These are phyloP conservation scores for Teunomyces cretensis DNA, from an alignment of 805 yeast genomes.

Conservation along the genomic window DNA sequence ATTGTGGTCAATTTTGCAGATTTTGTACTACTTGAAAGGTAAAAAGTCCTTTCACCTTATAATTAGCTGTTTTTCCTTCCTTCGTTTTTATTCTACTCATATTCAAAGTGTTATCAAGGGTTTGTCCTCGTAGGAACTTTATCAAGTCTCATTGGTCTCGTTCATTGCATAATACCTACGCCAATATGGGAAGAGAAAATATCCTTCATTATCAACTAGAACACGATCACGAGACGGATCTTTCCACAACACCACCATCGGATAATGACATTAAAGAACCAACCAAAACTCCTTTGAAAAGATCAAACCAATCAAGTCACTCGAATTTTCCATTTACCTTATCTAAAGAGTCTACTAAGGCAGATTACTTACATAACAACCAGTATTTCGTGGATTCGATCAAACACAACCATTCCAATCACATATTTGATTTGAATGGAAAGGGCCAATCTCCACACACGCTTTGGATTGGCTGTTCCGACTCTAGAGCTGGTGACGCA, in stretches of 20 bases:
- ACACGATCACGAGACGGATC: slow-evolving; percentile 39
- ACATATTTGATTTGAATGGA: slow-evolving; percentile 62
- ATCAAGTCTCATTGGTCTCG: slow-evolving; percentile 2
- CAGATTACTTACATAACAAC: slow-evolving; percentile 51
- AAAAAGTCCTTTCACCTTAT: background rate
- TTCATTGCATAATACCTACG: slow-evolving; percentile 1
- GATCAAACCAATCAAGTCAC: slow-evolving; percentile 1
- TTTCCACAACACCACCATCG: slow-evolving; percentile 9
- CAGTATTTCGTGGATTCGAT: slow-evolving; percentile 46
- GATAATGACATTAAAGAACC: background rate
- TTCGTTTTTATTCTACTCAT: background rate
- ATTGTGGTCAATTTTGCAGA: background rate
- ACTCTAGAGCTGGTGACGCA: slow-evolving; percentile 82
- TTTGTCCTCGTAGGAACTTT: background rate
- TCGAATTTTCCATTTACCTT: slow-evolving; percentile 46
- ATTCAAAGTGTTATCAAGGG: slow-evolving; percentile 4
- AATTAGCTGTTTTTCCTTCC: background rate
- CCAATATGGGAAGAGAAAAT: slow-evolving; percentile 41
- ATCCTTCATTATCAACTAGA: slow-evolving; percentile 40
- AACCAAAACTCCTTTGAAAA: slow-evolving; percentile 3
- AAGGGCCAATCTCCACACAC: slow-evolving; percentile 92
- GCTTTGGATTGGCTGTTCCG: slow-evolving; percentile 92
- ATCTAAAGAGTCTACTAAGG: slow-evolving; percentile 45
- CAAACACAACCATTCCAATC: slow-evolving; percentile 48
- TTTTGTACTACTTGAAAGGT: background rate